A percentile compares a stretch with the other conserved stretches of the same genome.
These are phyloP conservation scores for Syncephalastrum racemosum DNA, from an alignment of 371 early-diverging fungal species.

Conservation along the genomic window DNA sequence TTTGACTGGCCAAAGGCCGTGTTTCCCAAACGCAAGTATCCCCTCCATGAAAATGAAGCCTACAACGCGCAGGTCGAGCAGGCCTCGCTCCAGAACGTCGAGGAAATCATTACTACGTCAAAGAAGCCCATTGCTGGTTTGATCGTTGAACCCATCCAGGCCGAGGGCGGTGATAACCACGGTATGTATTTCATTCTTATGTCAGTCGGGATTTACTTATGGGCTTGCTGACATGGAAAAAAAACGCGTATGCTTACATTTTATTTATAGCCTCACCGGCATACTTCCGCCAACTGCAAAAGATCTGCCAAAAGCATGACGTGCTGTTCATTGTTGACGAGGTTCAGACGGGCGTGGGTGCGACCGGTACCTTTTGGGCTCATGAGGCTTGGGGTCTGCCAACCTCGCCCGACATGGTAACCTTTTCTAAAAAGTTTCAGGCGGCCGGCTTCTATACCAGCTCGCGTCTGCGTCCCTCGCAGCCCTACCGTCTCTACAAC, in stretches of 20 bases:
- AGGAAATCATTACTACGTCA: conserved; percentile 47
- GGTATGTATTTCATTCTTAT: conserved; percentile 23
- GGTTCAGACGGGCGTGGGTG: conserved; percentile 85
- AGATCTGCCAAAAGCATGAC: conserved; percentile 60
- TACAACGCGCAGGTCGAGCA: conserved; percentile 60
- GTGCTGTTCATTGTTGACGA: conserved; percentile 83
- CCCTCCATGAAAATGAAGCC: conserved; percentile 51
- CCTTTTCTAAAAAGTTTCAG: conserved; percentile 80
- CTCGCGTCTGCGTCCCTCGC: conserved; percentile 54
- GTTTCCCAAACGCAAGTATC: conserved; percentile 67
- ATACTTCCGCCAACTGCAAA: conserved; percentile 67
- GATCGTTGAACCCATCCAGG: conserved; percentile 82
- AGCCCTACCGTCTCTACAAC: conserved; percentile 70
- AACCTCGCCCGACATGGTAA: conserved; percentile 73
- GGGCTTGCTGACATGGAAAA: not conserved
- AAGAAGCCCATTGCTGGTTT: conserved; percentile 68
- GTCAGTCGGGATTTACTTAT: not conserved
- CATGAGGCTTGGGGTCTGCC: conserved; percentile 72
- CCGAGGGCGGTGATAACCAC: conserved; percentile 84
- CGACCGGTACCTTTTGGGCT: conserved; percentile 81
- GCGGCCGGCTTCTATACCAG: conserved; percentile 72
- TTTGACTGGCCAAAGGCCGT: conserved; percentile 65
- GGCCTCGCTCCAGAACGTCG: conserved; percentile 52
- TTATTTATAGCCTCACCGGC: conserved; percentile 55
- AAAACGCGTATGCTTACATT: not conserved